Percentiles rank a stretch among this genome's conserved stretches.
Evolutionary conservation across 805 yeast species (phyloP).

Genomic region (Candida stauntonica): DNA sequence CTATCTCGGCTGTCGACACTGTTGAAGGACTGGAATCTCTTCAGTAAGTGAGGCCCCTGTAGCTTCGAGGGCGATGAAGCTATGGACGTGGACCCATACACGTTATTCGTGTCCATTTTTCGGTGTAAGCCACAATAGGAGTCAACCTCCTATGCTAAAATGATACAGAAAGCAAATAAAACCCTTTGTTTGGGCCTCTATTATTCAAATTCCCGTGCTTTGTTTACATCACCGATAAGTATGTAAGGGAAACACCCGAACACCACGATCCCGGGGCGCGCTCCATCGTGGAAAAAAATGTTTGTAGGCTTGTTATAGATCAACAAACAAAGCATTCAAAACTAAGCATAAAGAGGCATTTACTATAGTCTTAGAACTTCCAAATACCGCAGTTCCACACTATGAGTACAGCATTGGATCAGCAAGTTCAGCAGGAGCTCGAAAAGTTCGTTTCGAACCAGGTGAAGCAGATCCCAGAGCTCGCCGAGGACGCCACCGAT

Average conservation of each 20-base stretch:
- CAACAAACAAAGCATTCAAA: neutral
- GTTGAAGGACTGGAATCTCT: slow-evolving; percentile 22
- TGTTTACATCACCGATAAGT: neutral
- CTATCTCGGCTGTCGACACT: slow-evolving; percentile 19
- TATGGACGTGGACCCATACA: neutral
- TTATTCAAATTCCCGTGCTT: too few species aligned
- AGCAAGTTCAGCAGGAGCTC: slow-evolving; percentile 36
- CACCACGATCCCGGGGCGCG: neutral
- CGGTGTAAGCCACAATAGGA: neutral
- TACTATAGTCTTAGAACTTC: too few species aligned
- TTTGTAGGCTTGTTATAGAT: too few species aligned
- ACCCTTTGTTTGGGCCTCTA: too few species aligned
- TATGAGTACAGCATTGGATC: slow-evolving; percentile 16
- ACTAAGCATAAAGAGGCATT: neutral
- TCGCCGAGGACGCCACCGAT: slow-evolving; percentile 50
- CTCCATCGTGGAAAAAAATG: neutral
- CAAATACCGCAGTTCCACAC: neutral
- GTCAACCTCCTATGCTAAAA: neutral
- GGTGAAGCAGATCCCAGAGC: slow-evolving; percentile 35
- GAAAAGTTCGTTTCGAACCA: slow-evolving; percentile 40
- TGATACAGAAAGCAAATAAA: too few species aligned
- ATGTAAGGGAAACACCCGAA: neutral
- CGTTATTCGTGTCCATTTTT: neutral
- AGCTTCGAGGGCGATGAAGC: neutral
- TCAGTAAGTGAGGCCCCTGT: slow-evolving; percentile 12